These are phyloP conservation scores for Leucocoprinus gongylophorus DNA, from an alignment of 1,284 basidiomycete species.

Conservation along the genomic window DNA sequence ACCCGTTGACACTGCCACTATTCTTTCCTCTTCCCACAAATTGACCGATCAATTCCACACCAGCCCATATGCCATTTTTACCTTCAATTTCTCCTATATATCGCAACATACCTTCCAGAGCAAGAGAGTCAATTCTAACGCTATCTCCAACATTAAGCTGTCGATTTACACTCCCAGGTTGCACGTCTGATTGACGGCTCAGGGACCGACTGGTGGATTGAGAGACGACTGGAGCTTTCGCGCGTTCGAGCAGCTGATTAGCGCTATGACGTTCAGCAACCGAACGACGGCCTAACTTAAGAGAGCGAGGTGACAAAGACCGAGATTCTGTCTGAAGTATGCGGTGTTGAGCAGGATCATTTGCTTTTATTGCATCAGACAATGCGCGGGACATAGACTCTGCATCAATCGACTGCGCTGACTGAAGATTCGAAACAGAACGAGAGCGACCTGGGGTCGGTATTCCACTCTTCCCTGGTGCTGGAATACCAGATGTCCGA, in stretches of 20 bases:
- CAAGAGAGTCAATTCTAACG: conserved; percentile 79
- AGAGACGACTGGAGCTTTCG: conserved; percentile 46
- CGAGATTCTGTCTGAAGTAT: conserved; percentile 29
- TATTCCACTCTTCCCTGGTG: conserved; percentile 51
- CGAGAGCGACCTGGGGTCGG: conserved; percentile 66
- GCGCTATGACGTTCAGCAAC: conserved; percentile 30
- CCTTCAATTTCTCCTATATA: conserved; percentile 81
- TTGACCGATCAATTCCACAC: conserved; percentile 81
- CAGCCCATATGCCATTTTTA: conserved; percentile 85
- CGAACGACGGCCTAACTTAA: conserved; percentile 33
- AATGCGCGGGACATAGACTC: conserved; percentile 62
- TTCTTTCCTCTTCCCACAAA: conserved; percentile 95
- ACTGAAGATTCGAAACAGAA: conserved; percentile 46
- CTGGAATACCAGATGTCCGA: conserved; percentile 51
- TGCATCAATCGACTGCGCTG: conserved; percentile 30
- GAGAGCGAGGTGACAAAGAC: conserved; percentile 45
- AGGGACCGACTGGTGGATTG: conserved; percentile 51
- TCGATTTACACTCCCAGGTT: conserved; percentile 38
- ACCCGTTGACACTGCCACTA: conserved; percentile 87
- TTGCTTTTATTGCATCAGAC: conserved; percentile 67
- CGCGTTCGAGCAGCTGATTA: conserved; percentile 31
- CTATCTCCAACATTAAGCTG: conserved; percentile 68
- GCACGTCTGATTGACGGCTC: conserved; percentile 58
- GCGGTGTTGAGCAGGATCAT: conserved; percentile 69
- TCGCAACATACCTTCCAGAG: conserved; percentile 75